Base-by-base conservation (phyloP, 164 flowering plant genomes). In the Vitis cinerea region DNA sequence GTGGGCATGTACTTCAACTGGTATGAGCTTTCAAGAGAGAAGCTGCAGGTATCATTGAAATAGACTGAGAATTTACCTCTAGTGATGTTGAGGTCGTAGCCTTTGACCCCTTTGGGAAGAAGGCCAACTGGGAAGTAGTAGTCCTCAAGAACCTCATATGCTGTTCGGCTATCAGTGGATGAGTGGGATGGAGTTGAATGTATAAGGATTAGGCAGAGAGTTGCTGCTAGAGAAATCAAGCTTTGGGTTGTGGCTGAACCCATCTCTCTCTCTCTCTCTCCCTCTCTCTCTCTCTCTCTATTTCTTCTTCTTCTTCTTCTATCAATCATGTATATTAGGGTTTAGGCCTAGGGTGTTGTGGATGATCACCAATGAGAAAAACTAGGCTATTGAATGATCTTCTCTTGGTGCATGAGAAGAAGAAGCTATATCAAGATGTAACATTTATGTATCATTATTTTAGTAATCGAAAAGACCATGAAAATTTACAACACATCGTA, bases 11-110 rank as follows among this genome's bases (percentile, higher is more conserved):
- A 81, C 67, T 56, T 53, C 50, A 81, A 31, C 37, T 76, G 78
- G 54, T 81, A 81, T 0, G 82, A 78, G 2, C 82, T 80, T 57
- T 78, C 78, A 4, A 81, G 80, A 13, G 84, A 81, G 67, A 81
- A 81, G 51, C 76, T 71, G 63, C 82, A 78, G 31, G 63, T 70
- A 2, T 67, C 74, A n/a, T 78, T 71, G n/a, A 71, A 71, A 9
- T 63, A 81, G 1, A 76, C 82, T 8, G 79, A 30, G 70, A 81
- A 81, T 59, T 71, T 72, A 8, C 82, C 84, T 3, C 82, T 68
- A 9, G 63, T 9, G 9, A 59, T 8, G 6, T 78, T 80, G 10
- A 81, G 75, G 44, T 70, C 66, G 63, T 81, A 81, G 59, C 50
- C 76, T 12, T 8, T 9, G 1, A 78, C 80, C 2, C 84, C 84